Conservation (phyloP, 176 grass and related monocot genomes). For the Puya raimondii region DNA sequence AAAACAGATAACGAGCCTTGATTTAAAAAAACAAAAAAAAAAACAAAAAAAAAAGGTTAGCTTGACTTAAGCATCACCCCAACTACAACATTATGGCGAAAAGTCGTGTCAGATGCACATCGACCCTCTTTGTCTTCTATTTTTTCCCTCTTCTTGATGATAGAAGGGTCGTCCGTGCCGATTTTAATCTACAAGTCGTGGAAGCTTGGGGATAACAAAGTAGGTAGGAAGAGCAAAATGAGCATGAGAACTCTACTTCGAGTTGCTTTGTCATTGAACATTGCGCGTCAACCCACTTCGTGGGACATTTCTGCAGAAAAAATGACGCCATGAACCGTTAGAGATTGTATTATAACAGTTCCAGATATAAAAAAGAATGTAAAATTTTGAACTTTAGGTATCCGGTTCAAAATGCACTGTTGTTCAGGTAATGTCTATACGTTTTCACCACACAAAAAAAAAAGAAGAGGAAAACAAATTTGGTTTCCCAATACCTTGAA, state of each 20-base stretch:
- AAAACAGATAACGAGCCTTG: not conserved
- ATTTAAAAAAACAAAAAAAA: no score
- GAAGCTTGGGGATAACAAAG: not conserved
- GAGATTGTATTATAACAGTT: not conserved
- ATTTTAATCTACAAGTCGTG: not conserved
- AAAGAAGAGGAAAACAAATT: no score
- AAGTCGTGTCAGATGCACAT: slow-evolving; percentile 13
- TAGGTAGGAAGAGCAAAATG: not conserved
- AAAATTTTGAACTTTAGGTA: no score
- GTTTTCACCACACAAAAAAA: no score
- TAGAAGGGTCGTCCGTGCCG: not conserved
- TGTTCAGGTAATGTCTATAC: no score
- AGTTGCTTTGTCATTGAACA: slow-evolving; percentile 12
- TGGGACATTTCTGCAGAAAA: slow-evolving; percentile 3
- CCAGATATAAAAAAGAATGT: no score
- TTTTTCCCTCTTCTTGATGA: not conserved
- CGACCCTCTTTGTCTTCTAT: not conserved
- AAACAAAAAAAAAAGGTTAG: slow-evolving; percentile 1
- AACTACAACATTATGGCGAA: slow-evolving; percentile 6
- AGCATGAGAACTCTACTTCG: not conserved
- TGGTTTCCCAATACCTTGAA: no score
- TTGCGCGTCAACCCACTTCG: not conserved
- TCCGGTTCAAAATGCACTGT: no score
- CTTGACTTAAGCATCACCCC: not conserved
- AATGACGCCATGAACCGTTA: not conserved